Evolutionary conservation across 202 grass and related monocot genomes (phyloP).

Genomic region (Zoysia matrella): DNA sequence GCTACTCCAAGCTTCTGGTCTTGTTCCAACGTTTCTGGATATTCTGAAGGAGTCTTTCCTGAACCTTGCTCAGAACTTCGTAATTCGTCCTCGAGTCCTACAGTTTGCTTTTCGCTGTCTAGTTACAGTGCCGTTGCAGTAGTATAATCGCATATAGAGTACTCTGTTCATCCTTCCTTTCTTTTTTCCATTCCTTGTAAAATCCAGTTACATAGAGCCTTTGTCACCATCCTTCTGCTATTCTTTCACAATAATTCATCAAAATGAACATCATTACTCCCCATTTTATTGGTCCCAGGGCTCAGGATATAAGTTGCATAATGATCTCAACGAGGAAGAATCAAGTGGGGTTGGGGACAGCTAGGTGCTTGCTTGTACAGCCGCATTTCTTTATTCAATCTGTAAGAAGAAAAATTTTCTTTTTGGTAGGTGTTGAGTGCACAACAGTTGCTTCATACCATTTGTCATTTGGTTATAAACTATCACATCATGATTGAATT

Average conservation of each 20-base stretch:
- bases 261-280: slow-evolving; percentile 37
- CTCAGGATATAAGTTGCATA: slow-evolving; percentile 31
- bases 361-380: slow-evolving; percentile 91
- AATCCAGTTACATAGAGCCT: slow-evolving; percentile 50
- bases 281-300: slow-evolving; percentile 30
- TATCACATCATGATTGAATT: slow-evolving; percentile 53
- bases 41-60: slow-evolving; percentile 68
- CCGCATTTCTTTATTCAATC: slow-evolving; percentile 99
- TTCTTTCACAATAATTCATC: slow-evolving; percentile 78
- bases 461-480: slow-evolving; percentile 55
- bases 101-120: slow-evolving; percentile 62
- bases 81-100: slow-evolving; percentile 59
- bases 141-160: slow-evolving; percentile 56
- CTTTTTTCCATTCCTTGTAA: slow-evolving; percentile 44
- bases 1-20: slow-evolving; percentile 59
- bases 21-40: slow-evolving; percentile 87
- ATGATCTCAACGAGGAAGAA: slow-evolving; percentile 47
- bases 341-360: slow-evolving; percentile 52
- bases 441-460: slow-evolving; percentile 51
- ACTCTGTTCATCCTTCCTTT: slow-evolving; percentile 40
- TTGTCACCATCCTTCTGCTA: slow-evolving; percentile 35
- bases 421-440: slow-evolving; percentile 55
- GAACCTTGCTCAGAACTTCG: slow-evolving; percentile 70
- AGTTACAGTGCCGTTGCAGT: slow-evolving; percentile 56
- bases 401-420: slow-evolving; percentile 76